Evolutionary conservation across 768 basidiomycete species (phyloP).

Genomic region (Calocybe gangraenosa): DNA sequence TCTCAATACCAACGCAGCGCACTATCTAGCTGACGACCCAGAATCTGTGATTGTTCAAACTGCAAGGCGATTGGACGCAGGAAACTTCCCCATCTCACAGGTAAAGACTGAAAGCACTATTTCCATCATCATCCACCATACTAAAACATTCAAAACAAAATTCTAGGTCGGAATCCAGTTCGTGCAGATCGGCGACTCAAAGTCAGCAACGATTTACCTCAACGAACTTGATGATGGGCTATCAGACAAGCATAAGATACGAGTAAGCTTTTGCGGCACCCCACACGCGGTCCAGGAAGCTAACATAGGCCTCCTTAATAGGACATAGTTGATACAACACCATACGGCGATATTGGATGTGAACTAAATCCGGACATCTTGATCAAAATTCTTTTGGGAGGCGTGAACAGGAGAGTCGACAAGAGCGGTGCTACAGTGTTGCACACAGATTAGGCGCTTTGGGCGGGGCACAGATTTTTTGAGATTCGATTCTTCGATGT

Average conservation of each 20-base stretch:
- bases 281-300: background rate
- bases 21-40: conserved; percentile 44
- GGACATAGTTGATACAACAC: conserved; percentile 74
- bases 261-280: conserved; percentile 28
- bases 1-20: background rate
- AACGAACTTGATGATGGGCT: conserved; percentile 58
- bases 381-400: conserved; percentile 63
- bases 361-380: conserved; percentile 42
- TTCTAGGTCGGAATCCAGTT: conserved; percentile 64
- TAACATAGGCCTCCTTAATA: conserved; percentile 16
- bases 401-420: conserved; percentile 48
- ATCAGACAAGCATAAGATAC: conserved; percentile 29
- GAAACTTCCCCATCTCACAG: conserved; percentile 49
- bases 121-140: background rate
- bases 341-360: conserved; percentile 30
- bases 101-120: conserved; percentile 21
- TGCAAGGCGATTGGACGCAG: conserved; percentile 47
- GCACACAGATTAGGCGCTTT: background rate
- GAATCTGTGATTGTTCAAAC: conserved; percentile 40
- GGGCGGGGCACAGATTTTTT: too few relatives aligned
- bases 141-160: background rate
- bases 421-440: background rate
- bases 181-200: conserved; percentile 60
- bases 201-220: conserved; percentile 37
- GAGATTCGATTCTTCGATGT: too few relatives aligned